Evolutionary conservation across 169 alveolate genomes (phyloP).

Genomic region (Perkinsus chesapeaki): DNA sequence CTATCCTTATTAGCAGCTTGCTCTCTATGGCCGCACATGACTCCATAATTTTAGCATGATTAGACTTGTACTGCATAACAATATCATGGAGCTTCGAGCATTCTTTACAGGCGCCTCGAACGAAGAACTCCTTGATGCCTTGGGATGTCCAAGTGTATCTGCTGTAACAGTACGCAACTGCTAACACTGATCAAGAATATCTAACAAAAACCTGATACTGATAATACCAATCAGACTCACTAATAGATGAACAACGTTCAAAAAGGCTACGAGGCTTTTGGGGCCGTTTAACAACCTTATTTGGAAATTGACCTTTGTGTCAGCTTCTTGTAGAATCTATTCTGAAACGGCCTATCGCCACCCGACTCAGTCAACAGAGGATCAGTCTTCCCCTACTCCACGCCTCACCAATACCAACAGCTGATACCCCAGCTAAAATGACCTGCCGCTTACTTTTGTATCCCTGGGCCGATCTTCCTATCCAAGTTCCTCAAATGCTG

Average conservation of each 20-base stretch:
- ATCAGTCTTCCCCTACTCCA: too few relatives aligned
- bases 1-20: constrained; percentile 48
- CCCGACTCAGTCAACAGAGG: too few relatives aligned
- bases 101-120: constrained; percentile 68
- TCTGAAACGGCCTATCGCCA: not conserved
- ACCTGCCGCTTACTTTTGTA: constrained; percentile 27
- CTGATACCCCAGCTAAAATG: not conserved
- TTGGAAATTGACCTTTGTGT: not conserved
- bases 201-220: too few relatives aligned
- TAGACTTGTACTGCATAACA: constrained; percentile 61
- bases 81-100: constrained; percentile 62
- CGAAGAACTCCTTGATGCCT: constrained; percentile 69
- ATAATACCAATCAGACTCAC: not conserved
- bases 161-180: too few relatives aligned
- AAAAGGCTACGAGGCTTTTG: too few relatives aligned
- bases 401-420: not conserved
- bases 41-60: constrained; percentile 44
- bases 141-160: constrained; percentile 8
- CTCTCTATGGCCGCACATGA: constrained; percentile 46
- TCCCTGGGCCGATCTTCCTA: constrained; percentile 38
- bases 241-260: not conserved
- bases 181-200: too few relatives aligned
- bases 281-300: too few relatives aligned
- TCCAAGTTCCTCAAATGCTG: constrained; percentile 43
- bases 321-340: not conserved